phyloP scores from a whole-genome alignment of 1,284 basidiomycete species.

The Sanguinoderma infundibulare region DNA sequence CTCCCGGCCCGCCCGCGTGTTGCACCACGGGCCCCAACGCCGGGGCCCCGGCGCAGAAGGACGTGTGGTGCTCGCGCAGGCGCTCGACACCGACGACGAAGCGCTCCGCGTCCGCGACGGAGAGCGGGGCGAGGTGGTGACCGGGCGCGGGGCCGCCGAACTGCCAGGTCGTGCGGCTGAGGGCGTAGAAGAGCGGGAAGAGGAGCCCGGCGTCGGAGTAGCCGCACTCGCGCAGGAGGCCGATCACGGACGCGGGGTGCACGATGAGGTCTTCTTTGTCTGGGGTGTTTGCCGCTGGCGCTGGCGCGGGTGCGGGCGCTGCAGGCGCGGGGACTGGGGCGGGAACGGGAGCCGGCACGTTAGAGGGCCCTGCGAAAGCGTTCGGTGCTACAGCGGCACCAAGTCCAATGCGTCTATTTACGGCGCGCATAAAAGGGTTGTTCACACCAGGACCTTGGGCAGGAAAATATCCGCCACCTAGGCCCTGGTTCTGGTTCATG shows the following conservation, averaged over 20 bases:
- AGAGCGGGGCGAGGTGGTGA: constrained; percentile 31
- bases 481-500: no score
- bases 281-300: background rate
- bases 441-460: no score
- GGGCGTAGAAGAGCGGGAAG: constrained; percentile 34
- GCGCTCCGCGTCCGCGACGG: constrained; percentile 32
- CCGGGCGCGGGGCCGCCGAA: constrained; percentile 28
- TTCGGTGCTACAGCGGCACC: background rate
- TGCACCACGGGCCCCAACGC: background rate
- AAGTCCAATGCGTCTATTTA: no score
- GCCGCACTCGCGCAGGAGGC: constrained; percentile 32
- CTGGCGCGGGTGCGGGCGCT: background rate
- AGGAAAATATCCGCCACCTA: no score
- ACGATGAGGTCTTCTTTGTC: constrained; percentile 30
- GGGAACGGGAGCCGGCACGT: background rate
- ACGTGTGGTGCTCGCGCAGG: constrained; percentile 20
- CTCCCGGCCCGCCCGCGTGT: background rate
- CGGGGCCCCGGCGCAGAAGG: constrained; percentile 8
- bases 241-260: constrained; percentile 33
- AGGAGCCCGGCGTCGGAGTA: constrained; percentile 25
- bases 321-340: background rate
- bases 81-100: constrained; percentile 32
- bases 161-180: constrained; percentile 31
- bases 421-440: no score
- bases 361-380: background rate